Percentiles rank a stretch among this genome's conserved stretches.
Conservation (phyloP, 2,329 filamentous ascomycete species). For the Onygenales sp. region DNA sequence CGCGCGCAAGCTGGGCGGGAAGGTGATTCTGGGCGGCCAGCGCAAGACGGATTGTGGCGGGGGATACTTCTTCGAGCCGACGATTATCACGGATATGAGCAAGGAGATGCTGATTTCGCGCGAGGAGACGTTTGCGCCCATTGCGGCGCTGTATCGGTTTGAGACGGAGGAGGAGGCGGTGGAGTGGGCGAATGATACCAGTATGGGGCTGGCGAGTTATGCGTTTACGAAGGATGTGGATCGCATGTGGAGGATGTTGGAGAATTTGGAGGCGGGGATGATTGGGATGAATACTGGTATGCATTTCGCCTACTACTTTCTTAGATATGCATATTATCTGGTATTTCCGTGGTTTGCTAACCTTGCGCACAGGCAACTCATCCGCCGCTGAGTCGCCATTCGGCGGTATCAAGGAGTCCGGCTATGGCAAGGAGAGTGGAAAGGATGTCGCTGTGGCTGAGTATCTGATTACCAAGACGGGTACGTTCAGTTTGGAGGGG, state of each 20-base stretch:
- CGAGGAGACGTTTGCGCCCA: conserved; percentile 58
- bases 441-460: conserved; percentile 57
- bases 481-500: conserved; percentile 51
- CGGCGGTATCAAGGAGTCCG: conserved; percentile 58
- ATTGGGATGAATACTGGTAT: conserved; percentile 54
- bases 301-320: conserved; percentile 7
- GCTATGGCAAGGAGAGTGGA: conserved; percentile 58
- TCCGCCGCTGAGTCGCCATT: conserved; percentile 59
- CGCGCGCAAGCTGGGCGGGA: conserved; percentile 53
- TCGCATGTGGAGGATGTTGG: conserved; percentile 55
- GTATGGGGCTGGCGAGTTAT: conserved; percentile 58
- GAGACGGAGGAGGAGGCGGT: conserved; percentile 58
- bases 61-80: conserved; percentile 62
- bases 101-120: conserved; percentile 47
- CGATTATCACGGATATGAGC: conserved; percentile 52
- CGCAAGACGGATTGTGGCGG: conserved; percentile 42
- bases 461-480: conserved; percentile 56
- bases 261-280: conserved; percentile 61
- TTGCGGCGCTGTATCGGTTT: conserved; percentile 55
- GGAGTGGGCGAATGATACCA: conserved; percentile 49
- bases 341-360: conserved; percentile 5
- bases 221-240: conserved; percentile 61
- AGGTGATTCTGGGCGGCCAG: conserved; percentile 51
- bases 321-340: not conserved
- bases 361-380: conserved; percentile 41